Evolutionary conservation across 345 rosid species (phyloP), one percentile per base, ranked within the genome.

Genomic region (Aegle marmelos): DNA sequence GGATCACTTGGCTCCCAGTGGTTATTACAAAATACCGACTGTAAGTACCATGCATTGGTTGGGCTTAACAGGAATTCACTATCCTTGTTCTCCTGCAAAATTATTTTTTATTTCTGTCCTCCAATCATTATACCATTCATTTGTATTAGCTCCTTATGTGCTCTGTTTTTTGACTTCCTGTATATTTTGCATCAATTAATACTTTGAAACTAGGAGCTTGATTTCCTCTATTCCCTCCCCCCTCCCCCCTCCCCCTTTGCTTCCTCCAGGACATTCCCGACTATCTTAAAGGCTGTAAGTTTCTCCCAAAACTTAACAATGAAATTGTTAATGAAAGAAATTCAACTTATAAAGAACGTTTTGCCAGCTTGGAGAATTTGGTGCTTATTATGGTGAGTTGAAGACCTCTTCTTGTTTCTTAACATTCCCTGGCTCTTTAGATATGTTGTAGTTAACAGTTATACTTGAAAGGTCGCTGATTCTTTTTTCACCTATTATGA

Each of bases 1-100:
- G 97, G 92, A 95, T 84, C 98, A 95, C 80, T 76, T 95, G 84
- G 98, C 97, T 82, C 97, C 98, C 72, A 88, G 93, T 50, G 89
- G 89, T 68, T 95, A 88, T 79, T 28, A 89, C 71, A 93, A 95
- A 84, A 91, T 93, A 80, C 97, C 97, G 4, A 93, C 95, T 9
- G 95, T 92, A 61, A 92, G 97, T 87, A 74, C 24, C 10, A 24
- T 65, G 11, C 54, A 74, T 72, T 67, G 9, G 19, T 30, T 73
- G n/a, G 2, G 17, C 14, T 72, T 50, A 62, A 45, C 25, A 58
- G 54, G 36, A 33, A 56, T 37, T 59, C 9, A 0, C 22, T 16
- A 13, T 39, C 30, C n/a, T 31, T 36, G 7, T 58, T 57, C 54
- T 72, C 8, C 37, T 34, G 34, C 76, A n/a, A 72, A 16, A 30